These are phyloP conservation scores for Talaromyces rugulosus DNA, from an alignment of 2,329 filamentous ascomycete genomes.

Conservation along the genomic window DNA sequence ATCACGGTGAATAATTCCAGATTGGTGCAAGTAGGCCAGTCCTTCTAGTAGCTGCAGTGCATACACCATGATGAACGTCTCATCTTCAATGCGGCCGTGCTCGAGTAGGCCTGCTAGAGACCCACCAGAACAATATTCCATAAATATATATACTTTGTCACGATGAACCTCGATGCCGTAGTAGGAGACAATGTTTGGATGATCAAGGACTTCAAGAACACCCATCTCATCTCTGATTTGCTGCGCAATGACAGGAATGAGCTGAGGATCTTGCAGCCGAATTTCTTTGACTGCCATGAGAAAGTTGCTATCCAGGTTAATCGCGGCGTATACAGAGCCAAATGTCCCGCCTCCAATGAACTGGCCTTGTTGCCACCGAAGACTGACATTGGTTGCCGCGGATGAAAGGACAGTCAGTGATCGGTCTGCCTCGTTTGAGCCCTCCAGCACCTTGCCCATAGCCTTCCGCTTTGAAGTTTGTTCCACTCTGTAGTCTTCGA, in stretches of 20 bases:
- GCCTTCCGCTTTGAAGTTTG: slow-evolving; percentile 82
- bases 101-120: slow-evolving; percentile 86
- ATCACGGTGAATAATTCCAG: slow-evolving; percentile 88
- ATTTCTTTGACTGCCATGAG: slow-evolving; percentile 99
- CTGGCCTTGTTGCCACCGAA: slow-evolving; percentile 98
- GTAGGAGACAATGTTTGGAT: slow-evolving; percentile 96
- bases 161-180: slow-evolving; percentile 97
- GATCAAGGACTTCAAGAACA: slow-evolving; percentile 89
- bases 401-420: slow-evolving; percentile 92
- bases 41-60: slow-evolving; percentile 91
- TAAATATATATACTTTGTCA: slow-evolving; percentile 99
- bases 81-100: slow-evolving; percentile 94
- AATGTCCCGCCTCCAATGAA: slow-evolving; percentile 97
- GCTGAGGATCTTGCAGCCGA: slow-evolving; percentile 88
- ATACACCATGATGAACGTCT: slow-evolving; percentile 96
- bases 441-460: slow-evolving; percentile 85
- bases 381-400: slow-evolving; percentile 87
- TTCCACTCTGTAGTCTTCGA: slow-evolving; percentile 74
- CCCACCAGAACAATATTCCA: slow-evolving; percentile 97
- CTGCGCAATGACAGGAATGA: slow-evolving; percentile 88
- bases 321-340: slow-evolving; percentile 93
- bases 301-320: slow-evolving; percentile 93
- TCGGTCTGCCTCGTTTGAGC: slow-evolving; percentile 90
- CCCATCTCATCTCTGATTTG: slow-evolving; percentile 98
- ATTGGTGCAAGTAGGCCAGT: slow-evolving; percentile 86